A percentile compares a stretch with the other conserved stretches of the same genome.
Evolutionary conservation across 768 basidiomycete genomes (phyloP).

Genomic region (Amylocystis lapponica): DNA sequence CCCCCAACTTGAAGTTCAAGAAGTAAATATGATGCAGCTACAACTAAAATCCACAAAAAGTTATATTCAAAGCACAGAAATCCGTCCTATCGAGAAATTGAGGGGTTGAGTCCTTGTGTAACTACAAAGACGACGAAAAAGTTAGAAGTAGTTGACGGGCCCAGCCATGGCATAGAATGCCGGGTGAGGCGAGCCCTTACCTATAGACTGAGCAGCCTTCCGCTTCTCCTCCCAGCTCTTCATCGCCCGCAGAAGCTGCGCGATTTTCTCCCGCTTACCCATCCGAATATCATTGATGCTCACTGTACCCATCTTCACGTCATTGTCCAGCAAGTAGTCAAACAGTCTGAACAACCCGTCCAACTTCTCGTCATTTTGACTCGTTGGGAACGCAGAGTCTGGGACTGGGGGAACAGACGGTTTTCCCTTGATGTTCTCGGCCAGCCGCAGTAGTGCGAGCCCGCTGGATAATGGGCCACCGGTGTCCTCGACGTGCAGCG

Average conservation of each 20-base stretch:
- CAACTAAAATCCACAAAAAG: too few relatives aligned
- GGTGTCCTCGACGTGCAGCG: conserved; percentile 48
- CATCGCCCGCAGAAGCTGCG: conserved; percentile 71
- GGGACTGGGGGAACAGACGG: conserved; percentile 65
- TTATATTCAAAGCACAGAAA: too few relatives aligned
- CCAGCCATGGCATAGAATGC: conserved; percentile 20
- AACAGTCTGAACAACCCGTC: conserved; percentile 86
- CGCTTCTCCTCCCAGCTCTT: conserved; percentile 80
- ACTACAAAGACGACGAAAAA: too few relatives aligned
- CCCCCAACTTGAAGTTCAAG: too few relatives aligned
- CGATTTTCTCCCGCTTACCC: conserved; percentile 75
- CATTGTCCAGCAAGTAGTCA: conserved; percentile 89
- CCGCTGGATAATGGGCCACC: conserved; percentile 51
- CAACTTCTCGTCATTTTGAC: conserved; percentile 68
- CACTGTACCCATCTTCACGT: conserved; percentile 85
- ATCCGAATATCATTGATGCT: conserved; percentile 90
- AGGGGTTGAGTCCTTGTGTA: too few relatives aligned
- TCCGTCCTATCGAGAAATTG: too few relatives aligned
- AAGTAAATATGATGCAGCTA: too few relatives aligned
- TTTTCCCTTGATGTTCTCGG: conserved; percentile 72
- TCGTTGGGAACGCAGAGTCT: conserved; percentile 71
- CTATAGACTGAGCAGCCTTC: conserved; percentile 46
- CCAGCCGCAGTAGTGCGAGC: conserved; percentile 75
- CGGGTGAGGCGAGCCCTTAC: conserved; percentile 14
- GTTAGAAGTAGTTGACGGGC: conserved; percentile 1